Percentiles rank a stretch among this genome's conserved stretches.
phyloP scores from a whole-genome alignment of 2,329 filamentous ascomycete species.

The Thielaviopsis euricoi region DNA sequence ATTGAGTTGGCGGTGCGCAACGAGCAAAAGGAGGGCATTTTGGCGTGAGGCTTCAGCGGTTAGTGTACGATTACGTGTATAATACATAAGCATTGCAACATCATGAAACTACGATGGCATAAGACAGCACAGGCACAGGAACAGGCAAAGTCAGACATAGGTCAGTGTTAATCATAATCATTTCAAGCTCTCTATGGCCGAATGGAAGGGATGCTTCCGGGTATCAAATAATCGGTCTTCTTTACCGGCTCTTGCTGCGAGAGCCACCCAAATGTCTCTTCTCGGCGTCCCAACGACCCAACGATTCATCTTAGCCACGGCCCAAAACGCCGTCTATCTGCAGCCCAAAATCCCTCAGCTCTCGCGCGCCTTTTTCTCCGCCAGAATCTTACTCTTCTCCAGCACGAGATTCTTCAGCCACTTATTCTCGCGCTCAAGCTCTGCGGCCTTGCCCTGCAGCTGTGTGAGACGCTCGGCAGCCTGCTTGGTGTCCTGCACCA shows the following conservation, averaged over 20 bases:
- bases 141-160: too few relatives aligned
- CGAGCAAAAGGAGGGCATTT: not conserved
- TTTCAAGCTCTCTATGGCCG: too few relatives aligned
- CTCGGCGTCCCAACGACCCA: too few relatives aligned
- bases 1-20: not conserved
- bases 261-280: too few relatives aligned
- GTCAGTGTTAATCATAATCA: too few relatives aligned
- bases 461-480: slow-evolving; percentile 42
- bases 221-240: not conserved
- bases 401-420: slow-evolving; percentile 43
- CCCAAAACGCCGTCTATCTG: too few relatives aligned
- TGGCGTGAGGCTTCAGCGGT: not conserved
- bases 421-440: slow-evolving; percentile 43
- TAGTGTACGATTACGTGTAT: not conserved
- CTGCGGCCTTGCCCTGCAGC: slow-evolving; percentile 37
- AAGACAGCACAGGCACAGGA: not conserved
- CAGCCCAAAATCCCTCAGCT: not conserved
- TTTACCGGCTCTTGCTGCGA: not conserved
- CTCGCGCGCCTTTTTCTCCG: not conserved
- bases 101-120: not conserved
- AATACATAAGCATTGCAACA: not conserved
- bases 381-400: slow-evolving; percentile 26
- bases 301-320: too few relatives aligned
- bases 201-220: not conserved
- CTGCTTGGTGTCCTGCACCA: slow-evolving; percentile 43